Percentiles rank a stretch among this genome's conserved stretches.
These are phyloP conservation scores for Paramyrothecium roridum DNA, from an alignment of 2,329 filamentous ascomycete genomes.

Conservation along the genomic window DNA sequence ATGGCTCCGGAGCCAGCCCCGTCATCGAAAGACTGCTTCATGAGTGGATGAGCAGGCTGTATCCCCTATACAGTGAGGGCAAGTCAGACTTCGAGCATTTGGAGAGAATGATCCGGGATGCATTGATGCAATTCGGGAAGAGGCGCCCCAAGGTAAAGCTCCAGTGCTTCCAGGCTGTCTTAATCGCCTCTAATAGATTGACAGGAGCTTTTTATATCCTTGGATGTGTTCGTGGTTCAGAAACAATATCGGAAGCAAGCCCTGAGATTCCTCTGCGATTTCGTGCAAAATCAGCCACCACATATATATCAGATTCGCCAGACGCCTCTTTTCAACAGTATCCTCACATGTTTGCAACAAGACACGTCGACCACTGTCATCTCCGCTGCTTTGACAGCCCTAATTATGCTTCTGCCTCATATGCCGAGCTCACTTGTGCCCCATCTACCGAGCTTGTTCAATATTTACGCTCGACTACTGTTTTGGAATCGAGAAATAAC, in stretches of 20 bases:
- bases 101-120: constrained; percentile 47
- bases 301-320: constrained; percentile 72
- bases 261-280: constrained; percentile 66
- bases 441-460: constrained; percentile 71
- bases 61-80: constrained; percentile 30
- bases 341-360: constrained; percentile 70
- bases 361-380: constrained; percentile 76
- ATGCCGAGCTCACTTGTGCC: constrained; percentile 70
- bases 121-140: constrained; percentile 61
- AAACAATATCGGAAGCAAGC: constrained; percentile 61
- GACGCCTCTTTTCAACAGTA: constrained; percentile 67
- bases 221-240: constrained; percentile 65
- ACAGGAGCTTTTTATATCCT: constrained; percentile 61
- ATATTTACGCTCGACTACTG: constrained; percentile 74
- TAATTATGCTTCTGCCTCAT: constrained; percentile 81
- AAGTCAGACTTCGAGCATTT: constrained; percentile 38
- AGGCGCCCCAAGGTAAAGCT: constrained; percentile 56
- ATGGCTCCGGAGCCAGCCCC: constrained; percentile 39
- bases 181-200: constrained; percentile 2
- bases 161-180: neutral
- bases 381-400: constrained; percentile 68
- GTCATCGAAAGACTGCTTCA: constrained; percentile 55
- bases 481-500: constrained; percentile 68
- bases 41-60: constrained; percentile 53
- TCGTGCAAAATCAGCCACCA: constrained; percentile 73